Evolutionary conservation across 345 rosid genomes (phyloP).

Genomic region (Brassica napus): DNA sequence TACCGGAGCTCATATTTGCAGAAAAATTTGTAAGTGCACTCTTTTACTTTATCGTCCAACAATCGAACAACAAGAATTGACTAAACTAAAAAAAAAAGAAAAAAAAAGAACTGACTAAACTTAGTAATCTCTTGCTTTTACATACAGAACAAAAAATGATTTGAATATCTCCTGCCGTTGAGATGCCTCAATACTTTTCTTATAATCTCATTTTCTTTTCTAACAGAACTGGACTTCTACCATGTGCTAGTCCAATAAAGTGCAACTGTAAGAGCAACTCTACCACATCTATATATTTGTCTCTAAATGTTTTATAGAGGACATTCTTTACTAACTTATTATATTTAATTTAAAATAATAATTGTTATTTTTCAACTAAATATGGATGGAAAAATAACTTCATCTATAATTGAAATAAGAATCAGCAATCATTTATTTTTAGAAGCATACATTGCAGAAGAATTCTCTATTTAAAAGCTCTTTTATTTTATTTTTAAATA

Average conservation of each 20-base stretch:
- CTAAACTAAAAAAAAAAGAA: neutral
- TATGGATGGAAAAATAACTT: too few relatives aligned
- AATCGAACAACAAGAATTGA: neutral
- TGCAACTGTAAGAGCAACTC: neutral
- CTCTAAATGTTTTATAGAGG: neutral
- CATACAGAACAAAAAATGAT: neutral
- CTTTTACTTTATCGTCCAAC: neutral
- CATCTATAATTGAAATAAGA: too few relatives aligned
- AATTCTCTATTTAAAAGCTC: too few relatives aligned
- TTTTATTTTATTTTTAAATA: too few relatives aligned
- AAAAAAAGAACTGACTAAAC: neutral
- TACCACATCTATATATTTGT: neutral
- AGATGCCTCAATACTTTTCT: neutral
- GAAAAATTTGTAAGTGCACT: constrained; percentile 18
- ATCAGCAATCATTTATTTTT: too few relatives aligned
- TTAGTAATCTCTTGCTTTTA: neutral
- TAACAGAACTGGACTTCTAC: constrained; percentile 22
- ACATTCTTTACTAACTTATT: neutral
- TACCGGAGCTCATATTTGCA: constrained; percentile 25
- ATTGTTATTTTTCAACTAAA: too few relatives aligned
- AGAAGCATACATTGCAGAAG: too few relatives aligned
- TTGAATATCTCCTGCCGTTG: neutral
- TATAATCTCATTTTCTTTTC: neutral
- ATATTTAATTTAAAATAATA: too few relatives aligned
- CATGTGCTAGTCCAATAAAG: constrained; percentile 2